phyloP scores from a whole-genome alignment of 2,329 filamentous ascomycete genomes.

The Geosmithia morbida region DNA sequence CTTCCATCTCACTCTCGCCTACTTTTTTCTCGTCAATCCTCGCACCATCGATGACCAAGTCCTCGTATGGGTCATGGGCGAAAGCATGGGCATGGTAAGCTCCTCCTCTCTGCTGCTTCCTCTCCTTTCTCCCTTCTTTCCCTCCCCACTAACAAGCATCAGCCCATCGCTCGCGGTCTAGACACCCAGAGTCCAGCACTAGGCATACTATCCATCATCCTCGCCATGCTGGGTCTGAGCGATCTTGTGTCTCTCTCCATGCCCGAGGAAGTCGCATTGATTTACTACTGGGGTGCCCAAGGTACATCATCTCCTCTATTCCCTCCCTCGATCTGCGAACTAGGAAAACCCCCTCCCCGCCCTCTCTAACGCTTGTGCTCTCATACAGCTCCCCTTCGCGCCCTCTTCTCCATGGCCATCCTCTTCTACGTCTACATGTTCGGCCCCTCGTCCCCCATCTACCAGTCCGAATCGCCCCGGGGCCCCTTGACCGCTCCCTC shows the following conservation, averaged over 20 bases:
- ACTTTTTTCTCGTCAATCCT: conserved; percentile 69
- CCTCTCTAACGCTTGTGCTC: conserved; percentile 2
- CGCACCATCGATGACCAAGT: conserved; percentile 61
- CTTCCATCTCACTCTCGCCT: conserved; percentile 72
- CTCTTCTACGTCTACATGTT: conserved; percentile 53
- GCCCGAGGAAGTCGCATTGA: conserved; percentile 48
- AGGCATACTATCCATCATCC: conserved; percentile 56
- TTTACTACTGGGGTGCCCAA: conserved; percentile 53
- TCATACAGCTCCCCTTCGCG: conserved; percentile 43
- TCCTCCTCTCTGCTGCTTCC: conserved; percentile 7
- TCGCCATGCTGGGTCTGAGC: conserved; percentile 43
- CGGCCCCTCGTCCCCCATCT: conserved; percentile 34
- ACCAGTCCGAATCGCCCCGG: conserved; percentile 13
- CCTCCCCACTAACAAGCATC: background rate
- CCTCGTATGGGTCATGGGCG: conserved; percentile 66
- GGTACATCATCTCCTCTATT: conserved; percentile 42
- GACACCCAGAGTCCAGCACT: conserved; percentile 54
- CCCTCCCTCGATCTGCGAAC: conserved; percentile 13
- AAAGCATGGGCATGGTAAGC: conserved; percentile 68
- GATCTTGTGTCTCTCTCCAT: conserved; percentile 54
- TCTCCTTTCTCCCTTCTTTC: background rate
- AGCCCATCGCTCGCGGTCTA: conserved; percentile 56
- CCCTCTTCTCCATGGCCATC: conserved; percentile 45
- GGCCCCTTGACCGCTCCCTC: conserved; percentile 19
- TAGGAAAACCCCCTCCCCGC: no score